Evolutionary conservation across 1,284 basidiomycete species (phyloP), one percentile per base, ranked within the genome.

Genomic region (Trichosporon asahii): DNA sequence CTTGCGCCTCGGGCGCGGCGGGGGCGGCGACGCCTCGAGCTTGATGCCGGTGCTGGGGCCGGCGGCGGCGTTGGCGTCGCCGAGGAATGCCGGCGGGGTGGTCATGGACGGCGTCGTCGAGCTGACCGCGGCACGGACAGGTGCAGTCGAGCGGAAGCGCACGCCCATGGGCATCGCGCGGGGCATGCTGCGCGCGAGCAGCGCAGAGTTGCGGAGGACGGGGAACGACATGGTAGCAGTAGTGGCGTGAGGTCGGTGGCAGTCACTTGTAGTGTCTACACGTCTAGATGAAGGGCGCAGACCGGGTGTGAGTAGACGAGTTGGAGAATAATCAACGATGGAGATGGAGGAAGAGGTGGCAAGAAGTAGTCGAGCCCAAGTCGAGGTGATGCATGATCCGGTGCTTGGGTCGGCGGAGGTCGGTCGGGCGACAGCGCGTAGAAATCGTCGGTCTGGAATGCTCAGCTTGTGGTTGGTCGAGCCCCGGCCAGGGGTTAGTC

Each of bases 1-100:
- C 68, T 75, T 72, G 57, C 78, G 73, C 67, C 75, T 69, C 70
- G 72, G 70, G 40, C 73, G 64, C 5, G 70, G 66, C 2, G 72
- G 55, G 3, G 60, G 27, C 1, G 57, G 57, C 31, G 57, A 31
- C 9, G 57, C 27, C 27, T 61, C 57, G 15, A 61, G 57, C 57
- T 27, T 65, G 7, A 21, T 9, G 21, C 25, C 37, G 25, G 25
- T 27, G 27, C 53, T 66, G 31, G 57, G 31, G 2, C 35, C 64
- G 3, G 64, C 21, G 23, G 63, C 21, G 15, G 18, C 64, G 44
- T 44, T 31, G 64, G 5, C 2, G 40, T 23, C 2, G 44, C 40
- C 27, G 25, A 46, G 40, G 44, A 29, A 31, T 6, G 40, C 18
- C 37, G 23, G 63, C 9, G 64, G 64, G 15, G n/a, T 27, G 15